A percentile compares a stretch with the other conserved stretches of the same genome.
Evolutionary conservation across 202 grass and related monocot genomes (phyloP).

Genomic region (Carex arenaria): DNA sequence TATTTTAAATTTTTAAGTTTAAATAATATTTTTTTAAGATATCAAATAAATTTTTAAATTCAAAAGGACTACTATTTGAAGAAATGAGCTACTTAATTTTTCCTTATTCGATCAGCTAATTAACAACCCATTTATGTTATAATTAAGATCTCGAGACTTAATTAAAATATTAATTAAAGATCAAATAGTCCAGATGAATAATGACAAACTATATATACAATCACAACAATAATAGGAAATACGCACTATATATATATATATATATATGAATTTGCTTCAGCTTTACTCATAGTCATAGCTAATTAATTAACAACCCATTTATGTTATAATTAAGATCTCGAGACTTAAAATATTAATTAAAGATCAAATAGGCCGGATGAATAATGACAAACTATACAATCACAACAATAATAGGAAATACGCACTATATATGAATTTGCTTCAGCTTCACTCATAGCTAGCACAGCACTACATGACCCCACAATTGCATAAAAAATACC

Average conservation of each 20-base stretch:
- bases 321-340: background rate
- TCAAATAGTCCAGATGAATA: background rate
- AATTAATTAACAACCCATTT: background rate
- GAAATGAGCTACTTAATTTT: too few species aligned
- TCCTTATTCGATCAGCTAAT: background rate
- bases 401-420: background rate
- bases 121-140: background rate
- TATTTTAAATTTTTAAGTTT: too few species aligned
- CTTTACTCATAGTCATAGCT: conserved; percentile 1
- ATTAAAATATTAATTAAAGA: background rate
- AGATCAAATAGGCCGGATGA: background rate
- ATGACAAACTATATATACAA: background rate
- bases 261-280: background rate
- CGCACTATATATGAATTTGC: background rate
- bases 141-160: background rate
- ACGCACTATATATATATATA: too few species aligned
- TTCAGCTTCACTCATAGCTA: conserved; percentile 10
- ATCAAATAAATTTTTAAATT: too few species aligned
- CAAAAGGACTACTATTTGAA: too few species aligned
- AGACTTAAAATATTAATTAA: background rate
- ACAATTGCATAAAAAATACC: conserved; percentile 1
- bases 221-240: background rate
- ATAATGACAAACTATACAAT: background rate
- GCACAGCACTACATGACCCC: background rate
- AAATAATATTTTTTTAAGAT: too few species aligned